These are phyloP conservation scores for Pseudogymnoascus sp. DNA, from an alignment of 2,329 filamentous ascomycete species.

Conservation along the genomic window DNA sequence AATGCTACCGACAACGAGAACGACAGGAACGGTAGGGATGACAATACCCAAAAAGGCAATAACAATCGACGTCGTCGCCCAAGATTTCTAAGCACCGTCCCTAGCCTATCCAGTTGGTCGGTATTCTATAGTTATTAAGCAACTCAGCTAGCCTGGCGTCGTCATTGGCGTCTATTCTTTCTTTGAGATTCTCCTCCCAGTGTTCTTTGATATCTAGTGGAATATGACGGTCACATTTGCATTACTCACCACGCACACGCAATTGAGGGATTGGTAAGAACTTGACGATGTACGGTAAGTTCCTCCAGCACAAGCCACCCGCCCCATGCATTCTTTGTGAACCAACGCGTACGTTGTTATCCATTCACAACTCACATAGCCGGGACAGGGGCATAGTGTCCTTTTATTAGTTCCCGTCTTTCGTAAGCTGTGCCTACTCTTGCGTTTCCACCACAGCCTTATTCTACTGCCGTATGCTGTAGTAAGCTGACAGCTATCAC, in stretches of 20 bases:
- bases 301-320: neutral
- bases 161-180: neutral
- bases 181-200: conserved; percentile 1
- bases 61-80: conserved; percentile 2
- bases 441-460: neutral
- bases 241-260: neutral
- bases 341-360: neutral
- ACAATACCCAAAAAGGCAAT: neutral
- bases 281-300: neutral
- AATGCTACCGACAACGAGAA: neutral
- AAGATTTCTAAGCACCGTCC: neutral
- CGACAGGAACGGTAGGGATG: neutral
- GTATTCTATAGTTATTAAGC: neutral
- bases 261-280: neutral
- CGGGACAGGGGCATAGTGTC: neutral
- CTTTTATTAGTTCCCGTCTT: neutral
- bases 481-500: neutral
- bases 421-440: neutral
- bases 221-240: neutral
- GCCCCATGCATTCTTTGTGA: neutral
- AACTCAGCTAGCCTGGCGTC: neutral
- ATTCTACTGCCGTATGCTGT: neutral
- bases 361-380: neutral
- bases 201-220: neutral
- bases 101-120: neutral